Evolutionary conservation across 352 stramenopile species (phyloP).

Genomic region (Globisporangium recalcitrans): DNA sequence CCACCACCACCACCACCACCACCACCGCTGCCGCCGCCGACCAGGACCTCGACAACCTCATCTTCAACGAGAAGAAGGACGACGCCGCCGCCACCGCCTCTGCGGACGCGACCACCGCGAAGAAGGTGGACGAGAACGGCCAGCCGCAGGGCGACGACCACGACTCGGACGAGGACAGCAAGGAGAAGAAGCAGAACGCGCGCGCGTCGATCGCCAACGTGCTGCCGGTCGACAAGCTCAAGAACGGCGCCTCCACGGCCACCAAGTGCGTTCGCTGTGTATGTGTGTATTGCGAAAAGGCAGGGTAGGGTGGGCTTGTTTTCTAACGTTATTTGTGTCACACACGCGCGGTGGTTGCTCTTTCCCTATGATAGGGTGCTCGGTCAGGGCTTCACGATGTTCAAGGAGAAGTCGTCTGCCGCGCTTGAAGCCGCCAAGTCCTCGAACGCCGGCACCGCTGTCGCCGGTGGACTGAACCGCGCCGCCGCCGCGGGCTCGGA

Average conservation of each 20-base stretch:
- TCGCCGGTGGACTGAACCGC: slow-evolving; percentile 58
- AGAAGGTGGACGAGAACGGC: slow-evolving; percentile 19
- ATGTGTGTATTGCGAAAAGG: neutral
- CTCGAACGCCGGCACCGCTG: slow-evolving; percentile 65
- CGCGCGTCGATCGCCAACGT: slow-evolving; percentile 73
- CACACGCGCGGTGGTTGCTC: neutral
- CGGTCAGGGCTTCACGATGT: slow-evolving; percentile 53
- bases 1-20: neutral
- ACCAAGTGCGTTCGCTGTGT: slow-evolving; percentile 69
- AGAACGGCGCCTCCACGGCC: slow-evolving; percentile 79
- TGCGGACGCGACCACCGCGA: slow-evolving; percentile 22
- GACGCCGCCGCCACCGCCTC: slow-evolving; percentile 15
- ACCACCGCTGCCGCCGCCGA: slow-evolving; percentile 25
- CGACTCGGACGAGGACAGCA: slow-evolving; percentile 40
- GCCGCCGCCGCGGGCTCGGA: slow-evolving; percentile 62
- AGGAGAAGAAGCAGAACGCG: slow-evolving; percentile 44
- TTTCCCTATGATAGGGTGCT: slow-evolving; percentile 36
- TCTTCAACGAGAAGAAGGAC: slow-evolving; percentile 77
- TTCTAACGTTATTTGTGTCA: slow-evolving; percentile 4
- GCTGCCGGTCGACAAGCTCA: slow-evolving; percentile 83
- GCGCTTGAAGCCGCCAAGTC: slow-evolving; percentile 73
- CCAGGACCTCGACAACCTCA: slow-evolving; percentile 80
- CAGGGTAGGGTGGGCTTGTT: too few species aligned
- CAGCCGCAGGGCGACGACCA: slow-evolving; percentile 25
- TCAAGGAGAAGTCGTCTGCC: slow-evolving; percentile 71